These are phyloP conservation scores for Pichia sp. DNA, from an alignment of 1,139 yeast genomes.

Conservation along the genomic window DNA sequence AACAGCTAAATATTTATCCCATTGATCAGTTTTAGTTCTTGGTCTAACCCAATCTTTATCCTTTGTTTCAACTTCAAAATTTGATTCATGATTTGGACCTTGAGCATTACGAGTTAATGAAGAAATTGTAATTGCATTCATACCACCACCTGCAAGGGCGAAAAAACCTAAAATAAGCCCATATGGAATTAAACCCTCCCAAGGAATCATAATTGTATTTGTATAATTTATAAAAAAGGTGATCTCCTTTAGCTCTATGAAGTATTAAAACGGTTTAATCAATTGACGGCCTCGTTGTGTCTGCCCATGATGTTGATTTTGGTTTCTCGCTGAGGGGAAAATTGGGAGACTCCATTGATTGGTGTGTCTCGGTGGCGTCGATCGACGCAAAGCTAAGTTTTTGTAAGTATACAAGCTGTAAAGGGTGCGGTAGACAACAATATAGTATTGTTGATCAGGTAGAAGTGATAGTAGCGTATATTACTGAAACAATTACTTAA, in stretches of 20 bases:
- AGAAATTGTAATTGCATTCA: constrained; percentile 29
- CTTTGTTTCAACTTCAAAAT: constrained; percentile 20
- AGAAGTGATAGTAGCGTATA: no score
- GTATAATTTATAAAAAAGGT: constrained; percentile 2
- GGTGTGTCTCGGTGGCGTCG: no score
- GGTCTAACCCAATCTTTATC: constrained; percentile 32
- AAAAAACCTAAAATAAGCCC: constrained; percentile 53
- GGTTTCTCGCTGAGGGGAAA: background rate
- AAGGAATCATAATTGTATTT: constrained; percentile 46
- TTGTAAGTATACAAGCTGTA: no score
- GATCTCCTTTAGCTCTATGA: constrained; percentile 1
- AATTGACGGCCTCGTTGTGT: background rate
- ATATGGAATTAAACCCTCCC: constrained; percentile 64
- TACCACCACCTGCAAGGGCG: constrained; percentile 45
- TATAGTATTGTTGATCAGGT: no score
- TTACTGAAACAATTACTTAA: background rate
- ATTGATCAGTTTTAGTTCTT: constrained; percentile 52
- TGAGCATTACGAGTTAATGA: constrained; percentile 28
- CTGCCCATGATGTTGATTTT: background rate
- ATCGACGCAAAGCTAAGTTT: background rate
- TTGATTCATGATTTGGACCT: constrained; percentile 27
- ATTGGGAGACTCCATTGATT: no score
- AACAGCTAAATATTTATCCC: constrained; percentile 45
- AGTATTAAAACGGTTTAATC: background rate
- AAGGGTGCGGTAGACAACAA: no score